Conservation (phyloP, 305 asterid genomes). For the Fraxinus sp. region DNA sequence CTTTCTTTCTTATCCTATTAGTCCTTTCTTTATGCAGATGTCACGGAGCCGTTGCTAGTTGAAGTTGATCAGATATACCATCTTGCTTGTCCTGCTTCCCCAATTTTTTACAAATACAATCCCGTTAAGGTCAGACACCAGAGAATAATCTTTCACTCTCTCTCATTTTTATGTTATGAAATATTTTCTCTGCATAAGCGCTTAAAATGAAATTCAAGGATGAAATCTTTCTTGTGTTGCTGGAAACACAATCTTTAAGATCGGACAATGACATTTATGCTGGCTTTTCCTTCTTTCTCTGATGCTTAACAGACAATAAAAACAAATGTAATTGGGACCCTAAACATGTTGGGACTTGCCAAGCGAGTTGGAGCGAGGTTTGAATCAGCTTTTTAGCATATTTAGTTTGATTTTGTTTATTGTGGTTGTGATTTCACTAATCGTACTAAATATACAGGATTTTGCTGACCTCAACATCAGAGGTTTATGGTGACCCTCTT, state of each 20-base stretch:
- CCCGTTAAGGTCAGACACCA: constrained; percentile 40
- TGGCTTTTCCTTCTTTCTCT: not conserved
- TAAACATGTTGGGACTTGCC: constrained; percentile 52
- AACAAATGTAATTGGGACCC: constrained; percentile 52
- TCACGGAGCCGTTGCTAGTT: constrained; percentile 74
- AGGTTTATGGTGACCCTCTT: constrained; percentile 56
- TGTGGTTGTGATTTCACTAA: not conserved
- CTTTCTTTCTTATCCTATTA: not conserved
- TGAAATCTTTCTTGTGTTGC: not conserved
- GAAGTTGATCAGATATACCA: constrained; percentile 96
- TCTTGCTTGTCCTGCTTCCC: constrained; percentile 99
- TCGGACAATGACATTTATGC: not conserved
- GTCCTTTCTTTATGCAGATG: constrained; percentile 26
- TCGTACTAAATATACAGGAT: constrained; percentile 24
- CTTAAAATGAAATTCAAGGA: not conserved
- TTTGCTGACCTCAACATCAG: constrained; percentile 49
- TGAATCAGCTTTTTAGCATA: not conserved
- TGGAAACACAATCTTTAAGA: not conserved
- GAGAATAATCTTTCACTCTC: not conserved
- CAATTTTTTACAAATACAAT: constrained; percentile 51
- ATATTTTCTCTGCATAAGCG: not conserved
- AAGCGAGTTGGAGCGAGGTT: constrained; percentile 57
- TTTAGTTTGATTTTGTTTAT: not conserved
- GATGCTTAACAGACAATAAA: constrained; percentile 40
- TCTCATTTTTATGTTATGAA: not conserved